Percentiles rank a stretch among this genome's conserved stretches.
phyloP scores from a whole-genome alignment of 2,329 filamentous ascomycete species.

The Aspergillus phoenicis region DNA sequence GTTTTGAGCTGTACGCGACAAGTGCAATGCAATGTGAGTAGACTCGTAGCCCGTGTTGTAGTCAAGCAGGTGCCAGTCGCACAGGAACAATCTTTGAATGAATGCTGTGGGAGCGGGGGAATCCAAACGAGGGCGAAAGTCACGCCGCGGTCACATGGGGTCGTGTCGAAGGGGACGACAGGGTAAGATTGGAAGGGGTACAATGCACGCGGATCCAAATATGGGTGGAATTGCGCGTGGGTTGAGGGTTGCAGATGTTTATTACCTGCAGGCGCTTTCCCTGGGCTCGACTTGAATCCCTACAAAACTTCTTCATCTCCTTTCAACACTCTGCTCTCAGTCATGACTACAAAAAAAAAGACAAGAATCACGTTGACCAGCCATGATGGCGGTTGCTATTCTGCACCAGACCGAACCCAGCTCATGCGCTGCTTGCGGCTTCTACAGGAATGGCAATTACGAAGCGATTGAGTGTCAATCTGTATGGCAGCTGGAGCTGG shows the following conservation, averaged over 20 bases:
- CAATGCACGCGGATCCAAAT: constrained; percentile 3
- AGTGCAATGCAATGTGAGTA: neutral
- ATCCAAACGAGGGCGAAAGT: neutral
- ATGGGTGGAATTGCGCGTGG: neutral
- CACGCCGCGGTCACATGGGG: constrained; percentile 5
- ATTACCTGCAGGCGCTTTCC: neutral
- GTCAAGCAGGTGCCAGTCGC: neutral
- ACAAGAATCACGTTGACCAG: neutral
- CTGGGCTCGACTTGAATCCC: neutral
- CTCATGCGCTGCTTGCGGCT: neutral
- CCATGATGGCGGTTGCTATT: neutral
- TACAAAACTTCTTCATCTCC: neutral
- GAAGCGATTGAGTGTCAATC: neutral
- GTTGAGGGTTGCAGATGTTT: neutral
- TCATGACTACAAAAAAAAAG: neutral
- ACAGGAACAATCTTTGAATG: neutral
- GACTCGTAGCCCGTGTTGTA: neutral
- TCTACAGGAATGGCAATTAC: neutral
- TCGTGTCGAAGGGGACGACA: constrained; percentile 1
- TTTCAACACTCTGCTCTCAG: neutral
- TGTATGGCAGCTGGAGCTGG: neutral
- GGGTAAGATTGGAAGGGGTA: neutral
- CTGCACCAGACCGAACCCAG: neutral
- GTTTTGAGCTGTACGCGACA: neutral
- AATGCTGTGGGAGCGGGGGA: neutral